These are phyloP conservation scores for Vitis rupestris DNA, from an alignment of 164 flowering plant genomes.

Conservation along the genomic window DNA sequence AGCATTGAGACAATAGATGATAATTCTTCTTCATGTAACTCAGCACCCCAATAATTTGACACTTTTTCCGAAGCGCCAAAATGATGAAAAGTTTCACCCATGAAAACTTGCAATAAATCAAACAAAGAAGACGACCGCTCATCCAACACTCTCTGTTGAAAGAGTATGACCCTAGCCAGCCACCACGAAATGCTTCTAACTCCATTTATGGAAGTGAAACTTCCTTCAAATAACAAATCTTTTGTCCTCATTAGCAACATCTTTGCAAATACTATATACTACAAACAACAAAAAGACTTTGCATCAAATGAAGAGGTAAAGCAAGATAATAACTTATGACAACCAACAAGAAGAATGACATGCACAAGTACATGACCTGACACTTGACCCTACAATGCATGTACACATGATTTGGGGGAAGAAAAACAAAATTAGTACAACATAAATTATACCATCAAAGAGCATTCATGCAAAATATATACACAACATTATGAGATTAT, in stretches of 20 bases:
- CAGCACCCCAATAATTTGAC: slow-evolving; percentile 57
- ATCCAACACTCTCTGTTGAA: slow-evolving; percentile 41
- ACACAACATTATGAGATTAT: too few species aligned
- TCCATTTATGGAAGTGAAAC: slow-evolving; percentile 20
- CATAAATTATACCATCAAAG: too few species aligned
- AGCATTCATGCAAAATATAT: too few species aligned
- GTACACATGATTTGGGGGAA: too few species aligned
- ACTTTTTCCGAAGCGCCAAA: slow-evolving; percentile 58
- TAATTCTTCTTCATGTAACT: slow-evolving; percentile 47
- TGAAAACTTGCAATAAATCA: slow-evolving; percentile 57
- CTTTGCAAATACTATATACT: slow-evolving; percentile 87
- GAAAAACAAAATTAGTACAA: too few species aligned
- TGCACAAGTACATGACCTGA: too few species aligned
- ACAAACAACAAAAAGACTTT: slow-evolving; percentile 13
- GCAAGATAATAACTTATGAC: too few species aligned
- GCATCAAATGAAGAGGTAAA: neutral
- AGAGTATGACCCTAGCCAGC: slow-evolving; percentile 30
- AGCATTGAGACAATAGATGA: slow-evolving; percentile 46
- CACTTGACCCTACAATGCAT: too few species aligned
- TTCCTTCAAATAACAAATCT: slow-evolving; percentile 48
- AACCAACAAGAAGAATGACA: neutral
- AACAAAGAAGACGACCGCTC: slow-evolving; percentile 63
- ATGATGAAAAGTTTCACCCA: slow-evolving; percentile 31
- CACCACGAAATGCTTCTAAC: slow-evolving; percentile 66
- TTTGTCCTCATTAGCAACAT: slow-evolving; percentile 60